phyloP scores from a whole-genome alignment of 257 asterid genomes.

The Plectranthus barbatus region DNA sequence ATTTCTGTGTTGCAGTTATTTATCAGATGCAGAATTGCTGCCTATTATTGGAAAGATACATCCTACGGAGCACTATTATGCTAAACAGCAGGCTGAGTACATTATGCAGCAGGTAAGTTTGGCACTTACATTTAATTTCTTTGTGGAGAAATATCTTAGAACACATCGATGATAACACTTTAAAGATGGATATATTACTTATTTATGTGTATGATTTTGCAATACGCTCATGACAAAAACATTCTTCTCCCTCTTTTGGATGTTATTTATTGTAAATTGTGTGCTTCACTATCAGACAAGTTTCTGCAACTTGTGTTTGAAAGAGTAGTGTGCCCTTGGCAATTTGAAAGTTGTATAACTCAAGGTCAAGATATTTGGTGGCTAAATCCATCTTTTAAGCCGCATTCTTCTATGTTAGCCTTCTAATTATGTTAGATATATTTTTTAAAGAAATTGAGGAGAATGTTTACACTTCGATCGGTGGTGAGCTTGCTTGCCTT shows the following conservation, averaged over 20 bases:
- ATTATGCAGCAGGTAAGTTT: slow-evolving; percentile 79
- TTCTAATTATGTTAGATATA: background rate
- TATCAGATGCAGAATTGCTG: slow-evolving; percentile 70
- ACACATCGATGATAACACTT: background rate
- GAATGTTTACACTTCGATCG: too few relatives aligned
- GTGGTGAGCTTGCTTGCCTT: too few relatives aligned
- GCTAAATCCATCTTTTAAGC: background rate
- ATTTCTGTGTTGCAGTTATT: slow-evolving; percentile 36
- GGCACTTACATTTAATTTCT: background rate
- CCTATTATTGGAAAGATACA: slow-evolving; percentile 82
- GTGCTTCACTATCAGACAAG: background rate
- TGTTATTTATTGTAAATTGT: background rate
- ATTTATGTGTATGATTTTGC: background rate
- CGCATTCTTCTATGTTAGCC: background rate
- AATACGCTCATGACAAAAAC: background rate
- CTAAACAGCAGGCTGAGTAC: slow-evolving; percentile 84
- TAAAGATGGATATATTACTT: background rate
- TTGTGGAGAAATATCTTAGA: background rate
- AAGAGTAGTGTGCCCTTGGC: background rate
- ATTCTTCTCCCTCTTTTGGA: background rate
- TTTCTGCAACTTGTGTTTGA: background rate
- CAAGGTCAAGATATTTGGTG: background rate
- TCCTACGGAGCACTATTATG: slow-evolving; percentile 82
- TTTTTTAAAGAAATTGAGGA: too few relatives aligned
- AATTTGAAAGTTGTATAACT: background rate